Evolutionary conservation across 1,284 basidiomycete species (phyloP).

Genomic region (Ganoderma meredithae): DNA sequence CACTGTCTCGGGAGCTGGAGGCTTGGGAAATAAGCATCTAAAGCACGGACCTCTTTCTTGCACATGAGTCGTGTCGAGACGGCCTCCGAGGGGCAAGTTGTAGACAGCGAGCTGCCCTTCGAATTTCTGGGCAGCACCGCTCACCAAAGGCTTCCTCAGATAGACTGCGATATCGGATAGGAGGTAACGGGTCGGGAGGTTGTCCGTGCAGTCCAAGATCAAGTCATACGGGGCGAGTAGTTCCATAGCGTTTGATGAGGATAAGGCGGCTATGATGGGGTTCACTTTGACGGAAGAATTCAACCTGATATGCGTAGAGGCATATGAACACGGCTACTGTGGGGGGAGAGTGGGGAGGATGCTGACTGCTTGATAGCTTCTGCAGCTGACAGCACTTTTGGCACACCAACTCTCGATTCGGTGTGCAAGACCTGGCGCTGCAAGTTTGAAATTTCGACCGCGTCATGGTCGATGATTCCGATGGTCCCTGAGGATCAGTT

Average conservation of each 20-base stretch:
- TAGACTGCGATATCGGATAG: slow-evolving; percentile 90
- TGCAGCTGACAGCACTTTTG: slow-evolving; percentile 87
- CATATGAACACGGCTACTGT: background rate
- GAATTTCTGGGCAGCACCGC: slow-evolving; percentile 91
- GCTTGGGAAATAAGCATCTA: slow-evolving; percentile 90
- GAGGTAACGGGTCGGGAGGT: slow-evolving; percentile 91
- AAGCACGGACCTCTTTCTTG: slow-evolving; percentile 85
- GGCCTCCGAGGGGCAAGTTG: slow-evolving; percentile 47
- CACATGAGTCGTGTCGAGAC: slow-evolving; percentile 38
- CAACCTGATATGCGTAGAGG: slow-evolving; percentile 53
- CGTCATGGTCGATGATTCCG: slow-evolving; percentile 92
- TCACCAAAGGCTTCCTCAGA: slow-evolving; percentile 83
- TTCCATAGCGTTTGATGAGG: slow-evolving; percentile 64
- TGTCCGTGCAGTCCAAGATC: slow-evolving; percentile 96
- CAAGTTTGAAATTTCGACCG: slow-evolving; percentile 91
- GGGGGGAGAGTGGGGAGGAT: background rate
- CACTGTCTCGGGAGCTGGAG: slow-evolving; percentile 66
- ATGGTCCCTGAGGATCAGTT: slow-evolving; percentile 64
- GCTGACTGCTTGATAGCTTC: slow-evolving; percentile 67
- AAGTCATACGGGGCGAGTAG: slow-evolving; percentile 76
- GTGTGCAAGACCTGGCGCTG: slow-evolving; percentile 94
- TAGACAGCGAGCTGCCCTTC: slow-evolving; percentile 93
- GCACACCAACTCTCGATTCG: slow-evolving; percentile 80
- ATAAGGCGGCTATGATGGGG: slow-evolving; percentile 60
- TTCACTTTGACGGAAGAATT: slow-evolving; percentile 72